Base-by-base conservation (phyloP, 164 flowering plant genomes). In the Stephania cephalantha region DNA sequence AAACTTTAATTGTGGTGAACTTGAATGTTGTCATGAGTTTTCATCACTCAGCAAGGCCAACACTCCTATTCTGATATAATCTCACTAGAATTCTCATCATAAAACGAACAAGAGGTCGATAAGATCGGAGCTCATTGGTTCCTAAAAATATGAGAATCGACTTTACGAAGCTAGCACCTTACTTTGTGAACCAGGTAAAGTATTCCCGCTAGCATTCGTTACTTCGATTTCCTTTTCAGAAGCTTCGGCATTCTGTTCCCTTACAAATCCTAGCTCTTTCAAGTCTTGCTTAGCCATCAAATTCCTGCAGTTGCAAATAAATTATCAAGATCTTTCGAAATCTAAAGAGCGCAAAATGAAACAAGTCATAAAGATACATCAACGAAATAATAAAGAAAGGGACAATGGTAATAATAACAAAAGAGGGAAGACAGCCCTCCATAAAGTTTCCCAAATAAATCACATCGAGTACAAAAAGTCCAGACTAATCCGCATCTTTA, bases 211-310 rank as follows among this genome's bases (percentile, higher is more conserved):
- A 58, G 22, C 55, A 35, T 65, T 74, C 11, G 58, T 52, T 30
- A 74, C 73, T 45, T 69, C 73, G 42, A 73, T 80, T 64, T 75
- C 78, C 71, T 71, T 85, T 63, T 77, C 81, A 46, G 83, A 68
- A 69, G 78, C 74, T 74, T 82, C 85, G 1, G 12, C 44, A 11
- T 80, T 83, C 42, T 7, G 2, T 71, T 82, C 89, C 67, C 86
- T 84, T 18, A 82, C 71, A 72, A 89, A 92, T 15, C 95, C 97
- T 64, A 90, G 95, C 79, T 92, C 96, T 45, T 89, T 76, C 90
- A 94, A 79, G 68, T 92, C 94, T 83, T 92, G 98, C 80, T 83
- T 94, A 66, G 97, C 97, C 98, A 91, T 94, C 87, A 92, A 84
- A 78, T 94, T 92, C 90, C 97, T 92, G 84, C 75, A 72, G 68